Evolutionary conservation across 306 rosid genomes (phyloP), one percentile per base, ranked within the genome.

Genomic region (Rubus parviflorus): DNA sequence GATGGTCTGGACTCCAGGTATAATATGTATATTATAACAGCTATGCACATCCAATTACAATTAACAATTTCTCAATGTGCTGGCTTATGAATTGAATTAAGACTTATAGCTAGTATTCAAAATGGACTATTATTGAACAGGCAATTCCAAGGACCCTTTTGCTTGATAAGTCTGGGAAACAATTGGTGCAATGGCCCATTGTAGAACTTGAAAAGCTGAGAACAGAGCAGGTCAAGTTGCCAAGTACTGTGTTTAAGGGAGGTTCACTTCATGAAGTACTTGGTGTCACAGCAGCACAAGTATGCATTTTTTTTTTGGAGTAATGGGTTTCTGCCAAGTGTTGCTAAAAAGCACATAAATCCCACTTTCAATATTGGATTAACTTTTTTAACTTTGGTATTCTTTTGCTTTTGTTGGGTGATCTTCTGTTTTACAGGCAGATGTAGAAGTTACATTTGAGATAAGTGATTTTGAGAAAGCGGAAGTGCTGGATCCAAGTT

Each of bases 1-100:
- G 98, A 17, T 94, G 98, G 98, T 82, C 94, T 8, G 98, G 98
- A n/a, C 22, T 94, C 25, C 97, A 91, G 82, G 98, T 91, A 61
- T 23, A 23, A 58, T 6, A 23, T 23, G 74, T 74, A 63, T 23
- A 0, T 14, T 4, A 2, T 20, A 42, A 38, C 22, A 7, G 19
- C 37, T 7, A 40, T 19, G 3, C 7, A 3, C 1, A 20, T 4
- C 5, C 22, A 3, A 6, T 11, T 37, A 67, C 51, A n/a, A 15
- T 20, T 67, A 14, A n/a, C 11, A 40, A 19, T 65, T 7, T 20
- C 5, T 68, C 6, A 41, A 30, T 68, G 15, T 5, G 73, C 8
- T 46, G 52, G 40, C 58, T 46, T 25, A 35, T 49, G 62, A 19
- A 30, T 20, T 49, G 62, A 19, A 30, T 20, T 35, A 4, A 35